phyloP scores from a whole-genome alignment of 768 basidiomycete species.

The Psilocybe subaeruginosa region DNA sequence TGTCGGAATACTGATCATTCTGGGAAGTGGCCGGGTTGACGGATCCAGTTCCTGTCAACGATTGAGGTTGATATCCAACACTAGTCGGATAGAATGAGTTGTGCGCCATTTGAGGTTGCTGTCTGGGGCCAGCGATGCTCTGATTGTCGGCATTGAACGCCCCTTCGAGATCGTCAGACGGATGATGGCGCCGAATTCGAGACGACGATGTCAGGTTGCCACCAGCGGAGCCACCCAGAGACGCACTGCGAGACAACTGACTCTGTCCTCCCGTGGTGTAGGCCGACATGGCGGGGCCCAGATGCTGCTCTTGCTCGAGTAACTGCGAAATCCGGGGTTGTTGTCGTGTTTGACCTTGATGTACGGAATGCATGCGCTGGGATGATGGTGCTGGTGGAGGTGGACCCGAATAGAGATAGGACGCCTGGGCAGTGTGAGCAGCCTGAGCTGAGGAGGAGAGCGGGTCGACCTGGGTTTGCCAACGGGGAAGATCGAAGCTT shows the following conservation, averaged over 20 bases:
- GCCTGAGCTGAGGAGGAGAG: slow-evolving; percentile 44
- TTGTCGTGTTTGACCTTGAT: slow-evolving; percentile 45
- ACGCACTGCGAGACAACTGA: slow-evolving; percentile 69
- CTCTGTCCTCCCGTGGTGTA: slow-evolving; percentile 55
- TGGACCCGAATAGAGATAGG: slow-evolving; percentile 57
- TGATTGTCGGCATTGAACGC: slow-evolving; percentile 44
- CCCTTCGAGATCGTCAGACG: slow-evolving; percentile 68
- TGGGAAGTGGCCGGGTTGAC: slow-evolving; percentile 37
- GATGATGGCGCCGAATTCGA: slow-evolving; percentile 65
- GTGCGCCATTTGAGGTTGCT: slow-evolving; percentile 44
- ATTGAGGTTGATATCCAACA: slow-evolving; percentile 60
- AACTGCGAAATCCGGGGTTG: slow-evolving; percentile 70
- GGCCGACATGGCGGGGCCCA: slow-evolving; percentile 43
- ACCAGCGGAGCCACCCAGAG: slow-evolving; percentile 54
- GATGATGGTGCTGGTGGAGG: slow-evolving; percentile 54
- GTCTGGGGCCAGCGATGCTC: slow-evolving; percentile 35
- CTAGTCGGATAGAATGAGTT: slow-evolving; percentile 61
- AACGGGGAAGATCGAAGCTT: slow-evolving; percentile 80
- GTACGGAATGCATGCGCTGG: slow-evolving; percentile 53
- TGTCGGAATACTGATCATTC: slow-evolving; percentile 56
- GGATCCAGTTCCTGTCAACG: slow-evolving; percentile 37
- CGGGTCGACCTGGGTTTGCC: slow-evolving; percentile 68
- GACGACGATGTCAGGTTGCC: slow-evolving; percentile 37
- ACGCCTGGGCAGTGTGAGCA: slow-evolving; percentile 58
- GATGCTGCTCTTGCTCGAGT: slow-evolving; percentile 64